Evolutionary conservation across 305 asterid genomes (phyloP).

Genomic region (Ajuga reptans): DNA sequence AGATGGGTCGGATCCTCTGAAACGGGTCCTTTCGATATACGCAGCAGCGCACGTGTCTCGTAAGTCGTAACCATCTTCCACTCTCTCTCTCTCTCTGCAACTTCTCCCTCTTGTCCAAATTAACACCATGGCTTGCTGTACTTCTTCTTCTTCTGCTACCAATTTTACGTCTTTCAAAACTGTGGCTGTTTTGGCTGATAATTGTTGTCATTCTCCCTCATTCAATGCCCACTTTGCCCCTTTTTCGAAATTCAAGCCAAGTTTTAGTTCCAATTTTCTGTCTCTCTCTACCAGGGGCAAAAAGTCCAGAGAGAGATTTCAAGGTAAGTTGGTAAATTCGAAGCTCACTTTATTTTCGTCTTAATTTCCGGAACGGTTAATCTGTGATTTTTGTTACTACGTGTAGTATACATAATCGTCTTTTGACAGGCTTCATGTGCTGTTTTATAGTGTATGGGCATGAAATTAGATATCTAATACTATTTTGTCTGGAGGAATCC

Average conservation of each 20-base stretch:
- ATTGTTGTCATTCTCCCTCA: conserved; percentile 12
- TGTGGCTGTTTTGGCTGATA: conserved; percentile 20
- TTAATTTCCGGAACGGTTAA: not conserved
- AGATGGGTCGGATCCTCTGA: conserved; percentile 11
- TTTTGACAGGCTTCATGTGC: not conserved
- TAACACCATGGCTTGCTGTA: conserved; percentile 27
- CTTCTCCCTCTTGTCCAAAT: not conserved
- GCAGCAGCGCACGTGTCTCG: not conserved
- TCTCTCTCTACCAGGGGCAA: conserved; percentile 36
- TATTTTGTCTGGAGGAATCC: not conserved
- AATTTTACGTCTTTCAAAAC: conserved; percentile 19
- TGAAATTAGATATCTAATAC: not conserved
- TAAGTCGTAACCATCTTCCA: not conserved
- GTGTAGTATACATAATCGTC: not conserved
- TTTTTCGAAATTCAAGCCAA: conserved; percentile 29
- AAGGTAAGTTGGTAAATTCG: conserved; percentile 29
- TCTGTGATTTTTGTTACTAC: not conserved
- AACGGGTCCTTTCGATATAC: not conserved
- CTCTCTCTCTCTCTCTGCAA: not conserved
- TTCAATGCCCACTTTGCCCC: conserved; percentile 23
- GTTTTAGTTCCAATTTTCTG: conserved; percentile 28
- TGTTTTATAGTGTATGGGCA: not conserved
- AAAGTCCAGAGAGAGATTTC: conserved; percentile 28
- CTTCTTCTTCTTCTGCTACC: conserved; percentile 24
- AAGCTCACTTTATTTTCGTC: not conserved